Conservation (phyloP, 805 yeast genomes). For the Lachancea meyersii region DNA sequence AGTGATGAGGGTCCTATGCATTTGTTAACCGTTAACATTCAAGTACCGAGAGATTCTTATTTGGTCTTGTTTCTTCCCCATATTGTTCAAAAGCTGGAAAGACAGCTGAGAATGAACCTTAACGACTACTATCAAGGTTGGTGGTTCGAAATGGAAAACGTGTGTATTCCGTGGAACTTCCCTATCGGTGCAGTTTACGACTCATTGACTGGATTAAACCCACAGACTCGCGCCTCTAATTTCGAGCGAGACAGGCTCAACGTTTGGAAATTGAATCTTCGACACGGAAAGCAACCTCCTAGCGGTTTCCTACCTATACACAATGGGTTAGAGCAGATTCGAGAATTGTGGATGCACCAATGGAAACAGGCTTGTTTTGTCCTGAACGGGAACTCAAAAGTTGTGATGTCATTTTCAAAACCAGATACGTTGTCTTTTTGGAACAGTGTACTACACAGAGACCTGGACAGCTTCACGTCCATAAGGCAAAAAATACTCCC, state of each 20-base stretch:
- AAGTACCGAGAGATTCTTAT: slow-evolving; percentile 44
- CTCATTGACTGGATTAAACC: slow-evolving; percentile 37
- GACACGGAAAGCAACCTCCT: slow-evolving; percentile 39
- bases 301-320: slow-evolving; percentile 38
- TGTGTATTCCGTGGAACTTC: slow-evolving; percentile 68
- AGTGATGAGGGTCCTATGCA: slow-evolving; percentile 9
- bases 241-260: slow-evolving; percentile 14
- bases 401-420: slow-evolving; percentile 70
- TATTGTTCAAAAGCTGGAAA: slow-evolving; percentile 37
- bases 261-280: slow-evolving; percentile 46
- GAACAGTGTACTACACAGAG: slow-evolving; percentile 39
- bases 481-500: slow-evolving; percentile 19
- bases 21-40: slow-evolving; percentile 17
- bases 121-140: slow-evolving; percentile 28
- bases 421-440: slow-evolving; percentile 54
- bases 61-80: slow-evolving; percentile 39
- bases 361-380: slow-evolving; percentile 78
- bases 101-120: slow-evolving; percentile 28
- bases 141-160: slow-evolving; percentile 66
- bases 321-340: slow-evolving; percentile 31
- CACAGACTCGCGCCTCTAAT: slow-evolving; percentile 12
- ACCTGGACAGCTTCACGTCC: slow-evolving; percentile 15
- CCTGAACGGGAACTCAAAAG: slow-evolving; percentile 68
- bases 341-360: slow-evolving; percentile 63
- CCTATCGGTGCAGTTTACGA: slow-evolving; percentile 72